Percentiles rank a stretch among this genome's conserved stretches.
Conservation (phyloP, 2,329 filamentous ascomycete species). For the Hymenoscyphus repandus region DNA sequence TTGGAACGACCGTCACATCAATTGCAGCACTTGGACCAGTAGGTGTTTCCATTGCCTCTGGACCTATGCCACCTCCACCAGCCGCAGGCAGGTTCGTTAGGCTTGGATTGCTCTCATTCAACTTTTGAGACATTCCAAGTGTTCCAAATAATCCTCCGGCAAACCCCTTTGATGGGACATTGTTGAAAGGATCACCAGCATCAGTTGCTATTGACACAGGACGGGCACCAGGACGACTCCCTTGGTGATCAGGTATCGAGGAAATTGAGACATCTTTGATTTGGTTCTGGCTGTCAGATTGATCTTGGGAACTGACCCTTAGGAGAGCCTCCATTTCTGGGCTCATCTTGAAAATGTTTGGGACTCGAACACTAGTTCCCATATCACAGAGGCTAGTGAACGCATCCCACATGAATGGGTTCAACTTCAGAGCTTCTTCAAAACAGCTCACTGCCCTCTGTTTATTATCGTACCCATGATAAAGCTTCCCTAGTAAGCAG, state of each 20-base stretch:
- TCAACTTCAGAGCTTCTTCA: slow-evolving; percentile 80
- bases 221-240: slow-evolving; percentile 22
- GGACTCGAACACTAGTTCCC: slow-evolving; percentile 73
- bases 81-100: slow-evolving; percentile 30
- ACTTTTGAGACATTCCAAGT: slow-evolving; percentile 29
- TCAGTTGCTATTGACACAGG: slow-evolving; percentile 25
- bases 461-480: slow-evolving; percentile 73
- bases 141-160: slow-evolving; percentile 29
- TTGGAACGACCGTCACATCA: slow-evolving; percentile 30
- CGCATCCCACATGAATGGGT: slow-evolving; percentile 98
- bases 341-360: slow-evolving; percentile 80
- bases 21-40: slow-evolving; percentile 40
- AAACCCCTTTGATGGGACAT: slow-evolving; percentile 24
- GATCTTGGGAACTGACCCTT: slow-evolving; percentile 25
- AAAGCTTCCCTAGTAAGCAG: slow-evolving; percentile 82
- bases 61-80: slow-evolving; percentile 30
- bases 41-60: slow-evolving; percentile 61
- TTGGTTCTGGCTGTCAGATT: slow-evolving; percentile 19
- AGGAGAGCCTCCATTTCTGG: slow-evolving; percentile 53
- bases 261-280: slow-evolving; percentile 11
- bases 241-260: slow-evolving; percentile 20
- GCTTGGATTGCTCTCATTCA: slow-evolving; percentile 33
- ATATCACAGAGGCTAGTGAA: slow-evolving; percentile 84
- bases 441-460: slow-evolving; percentile 82
- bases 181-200: slow-evolving; percentile 31